These are phyloP conservation scores for Botryotinia convoluta DNA, from an alignment of 2,329 filamentous ascomycete genomes.

Conservation along the genomic window DNA sequence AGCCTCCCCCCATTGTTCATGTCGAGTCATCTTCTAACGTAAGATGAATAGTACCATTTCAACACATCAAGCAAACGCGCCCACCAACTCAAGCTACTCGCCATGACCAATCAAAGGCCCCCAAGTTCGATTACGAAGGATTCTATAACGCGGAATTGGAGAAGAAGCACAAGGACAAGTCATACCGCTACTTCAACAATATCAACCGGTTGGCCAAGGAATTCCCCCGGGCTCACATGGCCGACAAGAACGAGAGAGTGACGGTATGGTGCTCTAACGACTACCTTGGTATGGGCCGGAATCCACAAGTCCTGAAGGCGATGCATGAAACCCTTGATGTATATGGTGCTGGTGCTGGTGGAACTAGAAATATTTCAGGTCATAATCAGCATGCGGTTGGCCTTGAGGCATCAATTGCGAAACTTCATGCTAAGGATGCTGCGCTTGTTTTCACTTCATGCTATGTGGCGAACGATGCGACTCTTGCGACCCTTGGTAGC, in stretches of 20 bases:
- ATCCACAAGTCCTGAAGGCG: constrained; percentile 76
- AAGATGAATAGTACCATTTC: constrained; percentile 39
- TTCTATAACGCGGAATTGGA: constrained; percentile 89
- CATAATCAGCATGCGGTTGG: constrained; percentile 93
- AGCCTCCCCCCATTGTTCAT: not conserved
- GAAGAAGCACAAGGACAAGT: constrained; percentile 99
- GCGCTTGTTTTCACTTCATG: constrained; percentile 96
- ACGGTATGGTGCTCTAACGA: constrained; percentile 99
- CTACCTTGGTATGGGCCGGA: constrained; percentile 96
- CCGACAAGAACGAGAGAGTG: constrained; percentile 76
- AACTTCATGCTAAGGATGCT: constrained; percentile 86
- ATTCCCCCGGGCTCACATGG: constrained; percentile 92
- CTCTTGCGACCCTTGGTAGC: constrained; percentile 91
- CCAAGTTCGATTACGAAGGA: constrained; percentile 82
- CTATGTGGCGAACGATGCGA: constrained; percentile 98
- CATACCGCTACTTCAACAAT: constrained; percentile 99
- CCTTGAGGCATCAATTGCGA: constrained; percentile 78
- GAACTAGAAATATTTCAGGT: constrained; percentile 95
- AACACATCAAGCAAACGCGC: constrained; percentile 25
- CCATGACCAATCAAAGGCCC: constrained; percentile 37
- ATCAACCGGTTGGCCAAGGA: constrained; percentile 97
- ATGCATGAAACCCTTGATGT: constrained; percentile 96
- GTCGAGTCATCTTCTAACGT: not conserved
- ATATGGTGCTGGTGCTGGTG: constrained; percentile 92
- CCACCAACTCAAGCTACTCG: constrained; percentile 29